Conservation (phyloP, 345 rosid genomes). For the Salix udensis region DNA sequence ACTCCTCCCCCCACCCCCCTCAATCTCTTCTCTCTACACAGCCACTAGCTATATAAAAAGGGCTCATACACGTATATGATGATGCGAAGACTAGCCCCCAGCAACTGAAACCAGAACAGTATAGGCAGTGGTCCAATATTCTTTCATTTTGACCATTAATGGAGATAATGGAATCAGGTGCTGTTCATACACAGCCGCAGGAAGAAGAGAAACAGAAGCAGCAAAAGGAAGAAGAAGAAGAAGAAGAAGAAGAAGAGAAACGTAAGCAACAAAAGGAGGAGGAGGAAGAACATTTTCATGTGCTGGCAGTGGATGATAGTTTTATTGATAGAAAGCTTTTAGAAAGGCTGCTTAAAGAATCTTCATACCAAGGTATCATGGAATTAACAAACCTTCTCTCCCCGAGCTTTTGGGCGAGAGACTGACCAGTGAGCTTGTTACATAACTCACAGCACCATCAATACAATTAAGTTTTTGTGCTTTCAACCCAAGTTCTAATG, state of each 20-base stretch:
- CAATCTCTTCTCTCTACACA: background rate
- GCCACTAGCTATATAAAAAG: background rate
- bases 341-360: slow-evolving; percentile 45
- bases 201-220: slow-evolving; percentile 1
- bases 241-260: background rate
- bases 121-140: background rate
- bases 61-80: background rate
- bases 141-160: slow-evolving; percentile 6
- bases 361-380: slow-evolving; percentile 46
- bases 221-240: background rate
- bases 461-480: background rate
- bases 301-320: slow-evolving; percentile 62
- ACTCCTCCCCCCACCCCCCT: slow-evolving; percentile 4
- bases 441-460: background rate
- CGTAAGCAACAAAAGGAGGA: background rate
- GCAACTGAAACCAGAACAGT: background rate
- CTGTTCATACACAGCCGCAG: slow-evolving; percentile 6
- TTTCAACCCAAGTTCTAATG: background rate
- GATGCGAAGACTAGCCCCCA: background rate
- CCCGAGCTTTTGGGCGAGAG: background rate
- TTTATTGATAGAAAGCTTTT: slow-evolving; percentile 48
- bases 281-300: slow-evolving; percentile 38
- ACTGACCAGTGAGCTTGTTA: background rate
- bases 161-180: slow-evolving; percentile 28
- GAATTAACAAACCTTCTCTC: background rate